Conservation (phyloP, 495 filamentous ascomycete genomes). For the Penicillium lividum region DNA sequence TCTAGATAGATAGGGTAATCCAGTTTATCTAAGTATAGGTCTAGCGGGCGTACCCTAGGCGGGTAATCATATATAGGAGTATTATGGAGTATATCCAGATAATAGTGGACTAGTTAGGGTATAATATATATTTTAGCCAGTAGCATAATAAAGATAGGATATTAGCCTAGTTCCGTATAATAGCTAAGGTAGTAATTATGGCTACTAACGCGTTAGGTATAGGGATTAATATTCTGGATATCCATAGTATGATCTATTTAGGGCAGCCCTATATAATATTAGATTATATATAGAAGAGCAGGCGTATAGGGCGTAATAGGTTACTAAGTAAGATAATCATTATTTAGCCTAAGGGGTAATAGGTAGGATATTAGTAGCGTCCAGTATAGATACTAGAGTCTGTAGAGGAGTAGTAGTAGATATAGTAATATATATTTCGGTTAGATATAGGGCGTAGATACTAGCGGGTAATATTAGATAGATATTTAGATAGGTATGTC, state of each 20-base stretch:
- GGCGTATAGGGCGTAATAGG: neutral
- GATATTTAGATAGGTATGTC: conserved; percentile 1
- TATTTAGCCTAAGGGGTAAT: neutral
- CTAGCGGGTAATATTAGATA: neutral
- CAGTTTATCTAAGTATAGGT: neutral
- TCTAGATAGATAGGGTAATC: neutral
- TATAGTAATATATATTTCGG: neutral
- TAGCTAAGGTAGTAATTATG: neutral
- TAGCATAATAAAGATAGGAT: neutral
- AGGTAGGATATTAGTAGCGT: neutral
- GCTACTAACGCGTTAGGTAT: neutral
- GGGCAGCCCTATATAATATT: neutral
- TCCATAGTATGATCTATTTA: neutral
- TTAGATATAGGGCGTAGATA: neutral
- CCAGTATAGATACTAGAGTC: neutral
- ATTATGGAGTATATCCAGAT: neutral
- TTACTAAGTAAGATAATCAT: neutral
- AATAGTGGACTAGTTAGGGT: neutral
- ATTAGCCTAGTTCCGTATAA: neutral
- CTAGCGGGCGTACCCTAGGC: neutral
- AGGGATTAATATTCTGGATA: conserved; percentile 4
- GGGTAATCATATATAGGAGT: neutral
- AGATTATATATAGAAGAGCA: neutral
- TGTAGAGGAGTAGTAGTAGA: neutral
- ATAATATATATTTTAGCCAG: neutral